These are phyloP conservation scores for Echites panduratus DNA, from an alignment of 257 asterid genomes.

Conservation along the genomic window DNA sequence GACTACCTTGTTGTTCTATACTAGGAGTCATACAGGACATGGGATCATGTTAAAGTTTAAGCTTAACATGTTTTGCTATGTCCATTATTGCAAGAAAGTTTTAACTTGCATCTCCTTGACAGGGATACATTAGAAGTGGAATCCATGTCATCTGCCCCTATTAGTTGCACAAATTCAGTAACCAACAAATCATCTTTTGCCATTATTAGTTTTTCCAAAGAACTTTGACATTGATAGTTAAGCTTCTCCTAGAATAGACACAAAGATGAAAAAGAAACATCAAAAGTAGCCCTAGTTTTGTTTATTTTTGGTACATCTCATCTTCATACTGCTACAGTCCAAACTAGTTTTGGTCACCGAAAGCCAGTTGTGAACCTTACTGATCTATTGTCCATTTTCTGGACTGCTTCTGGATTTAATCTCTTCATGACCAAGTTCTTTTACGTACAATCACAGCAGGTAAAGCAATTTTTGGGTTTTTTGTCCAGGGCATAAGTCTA, in stretches of 20 bases:
- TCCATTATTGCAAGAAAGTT: neutral
- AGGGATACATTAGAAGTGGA: conserved; percentile 1
- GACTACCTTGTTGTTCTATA: neutral
- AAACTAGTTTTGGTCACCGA: neutral
- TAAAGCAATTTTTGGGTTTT: neutral
- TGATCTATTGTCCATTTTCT: neutral
- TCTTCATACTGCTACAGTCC: neutral
- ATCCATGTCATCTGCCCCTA: neutral
- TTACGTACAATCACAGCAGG: neutral
- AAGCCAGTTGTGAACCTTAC: neutral
- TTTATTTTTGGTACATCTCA: neutral
- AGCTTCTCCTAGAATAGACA: neutral
- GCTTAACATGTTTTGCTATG: neutral
- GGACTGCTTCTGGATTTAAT: conserved; percentile 6
- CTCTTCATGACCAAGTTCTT: neutral
- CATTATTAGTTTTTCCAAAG: neutral
- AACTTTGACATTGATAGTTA: neutral
- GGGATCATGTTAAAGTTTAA: neutral
- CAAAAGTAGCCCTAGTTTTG: neutral
- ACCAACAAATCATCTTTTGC: neutral
- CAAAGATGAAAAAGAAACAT: neutral
- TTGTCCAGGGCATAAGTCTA: neutral
- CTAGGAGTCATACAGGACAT: neutral
- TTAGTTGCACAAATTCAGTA: neutral
- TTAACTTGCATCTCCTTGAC: neutral